Conservation (phyloP, 352 stramenopile genomes). For the Phytophthora tubulina region DNA sequence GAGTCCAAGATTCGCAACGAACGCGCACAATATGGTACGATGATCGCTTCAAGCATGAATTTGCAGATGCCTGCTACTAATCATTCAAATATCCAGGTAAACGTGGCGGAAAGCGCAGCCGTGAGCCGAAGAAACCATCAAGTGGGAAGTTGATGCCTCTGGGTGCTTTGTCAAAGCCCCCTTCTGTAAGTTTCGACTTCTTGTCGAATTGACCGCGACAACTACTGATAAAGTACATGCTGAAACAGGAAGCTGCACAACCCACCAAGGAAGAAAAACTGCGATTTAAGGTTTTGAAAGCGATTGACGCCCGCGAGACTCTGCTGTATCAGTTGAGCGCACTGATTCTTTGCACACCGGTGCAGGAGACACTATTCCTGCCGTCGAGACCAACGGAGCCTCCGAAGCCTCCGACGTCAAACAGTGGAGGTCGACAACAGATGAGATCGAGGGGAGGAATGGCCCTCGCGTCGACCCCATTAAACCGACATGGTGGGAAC, state of each 20-base stretch:
- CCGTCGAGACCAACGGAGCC: slow-evolving; percentile 53
- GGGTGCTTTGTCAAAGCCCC: slow-evolving; percentile 37
- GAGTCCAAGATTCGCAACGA: slow-evolving; percentile 67
- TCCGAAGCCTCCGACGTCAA: slow-evolving; percentile 35
- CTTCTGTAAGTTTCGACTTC: slow-evolving; percentile 34
- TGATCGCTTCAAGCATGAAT: not conserved
- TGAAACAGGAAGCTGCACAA: slow-evolving; percentile 35
- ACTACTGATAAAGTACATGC: not conserved
- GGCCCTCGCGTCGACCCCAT: slow-evolving; percentile 44
- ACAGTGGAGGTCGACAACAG: slow-evolving; percentile 37
- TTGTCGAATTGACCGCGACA: not conserved
- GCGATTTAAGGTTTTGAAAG: slow-evolving; percentile 73
- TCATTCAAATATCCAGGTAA: slow-evolving; percentile 33
- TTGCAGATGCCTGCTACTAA: not conserved
- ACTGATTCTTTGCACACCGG: slow-evolving; percentile 73
- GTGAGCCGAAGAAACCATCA: slow-evolving; percentile 34
- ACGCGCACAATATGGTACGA: slow-evolving; percentile 62
- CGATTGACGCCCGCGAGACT: slow-evolving; percentile 73
- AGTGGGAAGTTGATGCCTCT: slow-evolving; percentile 53
- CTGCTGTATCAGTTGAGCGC: slow-evolving; percentile 78
- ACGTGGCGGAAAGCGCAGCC: slow-evolving; percentile 29
- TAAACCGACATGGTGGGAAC: slow-evolving; percentile 23
- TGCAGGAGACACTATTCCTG: slow-evolving; percentile 64
- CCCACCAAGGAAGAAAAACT: slow-evolving; percentile 74
- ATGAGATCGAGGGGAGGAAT: slow-evolving; percentile 59